Percentiles rank a stretch among this genome's conserved stretches.
Conservation (phyloP, 148 eudicot genomes). For the Salicornia ramosissima region DNA sequence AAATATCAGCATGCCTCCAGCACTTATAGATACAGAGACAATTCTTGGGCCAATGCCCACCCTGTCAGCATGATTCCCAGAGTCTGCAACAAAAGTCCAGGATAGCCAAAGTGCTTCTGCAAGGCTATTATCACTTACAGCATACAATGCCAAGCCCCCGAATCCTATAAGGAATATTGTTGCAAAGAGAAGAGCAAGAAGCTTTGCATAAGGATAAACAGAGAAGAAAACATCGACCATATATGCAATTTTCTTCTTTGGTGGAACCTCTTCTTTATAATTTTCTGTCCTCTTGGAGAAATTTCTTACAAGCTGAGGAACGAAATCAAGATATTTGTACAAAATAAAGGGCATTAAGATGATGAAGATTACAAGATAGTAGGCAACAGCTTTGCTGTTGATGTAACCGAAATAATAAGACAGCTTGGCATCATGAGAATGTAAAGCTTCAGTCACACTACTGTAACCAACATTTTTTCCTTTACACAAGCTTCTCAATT, state of each 20-base stretch:
- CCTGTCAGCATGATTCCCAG: conserved; percentile 91
- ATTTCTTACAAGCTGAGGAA: conserved; percentile 45
- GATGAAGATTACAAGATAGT: conserved; percentile 50
- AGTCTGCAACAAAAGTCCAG: conserved; percentile 92
- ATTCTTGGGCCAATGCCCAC: conserved; percentile 82
- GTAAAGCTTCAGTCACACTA: conserved; percentile 25
- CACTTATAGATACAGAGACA: conserved; percentile 78
- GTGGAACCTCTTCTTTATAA: conserved; percentile 69
- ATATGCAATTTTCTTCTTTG: conserved; percentile 84
- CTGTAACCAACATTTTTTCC: conserved; percentile 24
- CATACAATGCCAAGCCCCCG: conserved; percentile 88
- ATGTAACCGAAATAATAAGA: conserved; percentile 26
- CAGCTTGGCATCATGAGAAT: conserved; percentile 28
- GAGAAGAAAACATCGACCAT: conserved; percentile 90
- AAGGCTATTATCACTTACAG: conserved; percentile 69
- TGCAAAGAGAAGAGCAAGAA: conserved; percentile 85
- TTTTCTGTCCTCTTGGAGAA: conserved; percentile 40
- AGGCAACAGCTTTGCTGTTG: conserved; percentile 48
- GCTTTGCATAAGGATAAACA: conserved; percentile 86
- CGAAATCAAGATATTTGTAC: conserved; percentile 66
- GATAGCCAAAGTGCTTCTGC: conserved; percentile 91
- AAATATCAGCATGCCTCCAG: conserved; percentile 95
- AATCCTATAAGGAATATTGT: conserved; percentile 81
- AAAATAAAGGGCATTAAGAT: conserved; percentile 59
- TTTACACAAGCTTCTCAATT: conserved; percentile 39